These are phyloP conservation scores for Phytophthora foliorum DNA, from an alignment of 352 stramenopile genomes.

Conservation along the genomic window DNA sequence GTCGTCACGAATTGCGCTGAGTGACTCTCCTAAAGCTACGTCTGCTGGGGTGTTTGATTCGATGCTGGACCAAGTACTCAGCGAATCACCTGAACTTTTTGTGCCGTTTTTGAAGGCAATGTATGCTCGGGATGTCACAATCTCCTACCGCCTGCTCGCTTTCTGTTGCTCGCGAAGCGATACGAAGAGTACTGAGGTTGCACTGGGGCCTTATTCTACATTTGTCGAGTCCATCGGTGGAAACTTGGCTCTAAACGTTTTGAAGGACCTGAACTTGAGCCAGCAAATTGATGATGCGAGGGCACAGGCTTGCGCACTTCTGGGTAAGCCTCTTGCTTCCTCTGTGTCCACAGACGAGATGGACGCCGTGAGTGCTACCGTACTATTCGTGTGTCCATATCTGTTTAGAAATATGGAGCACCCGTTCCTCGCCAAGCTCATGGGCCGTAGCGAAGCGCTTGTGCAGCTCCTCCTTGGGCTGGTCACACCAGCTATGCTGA, in stretches of 20 bases:
- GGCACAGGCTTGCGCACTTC: conserved; percentile 63
- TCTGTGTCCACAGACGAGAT: conserved; percentile 60
- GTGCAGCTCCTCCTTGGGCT: conserved; percentile 74
- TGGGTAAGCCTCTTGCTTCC: conserved; percentile 47
- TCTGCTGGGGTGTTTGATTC: conserved; percentile 78
- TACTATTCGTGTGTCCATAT: conserved; percentile 71
- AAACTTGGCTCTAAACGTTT: conserved; percentile 55
- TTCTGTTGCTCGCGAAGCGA: conserved; percentile 77
- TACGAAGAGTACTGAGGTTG: conserved; percentile 61
- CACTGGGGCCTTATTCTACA: conserved; percentile 68
- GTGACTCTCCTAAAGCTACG: conserved; percentile 66
- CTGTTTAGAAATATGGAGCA: conserved; percentile 78
- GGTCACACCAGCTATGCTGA: conserved; percentile 70
- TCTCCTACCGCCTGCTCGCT: conserved; percentile 77
- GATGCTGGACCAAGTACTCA: conserved; percentile 85
- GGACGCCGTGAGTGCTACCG: conserved; percentile 66
- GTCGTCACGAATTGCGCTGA: conserved; percentile 78
- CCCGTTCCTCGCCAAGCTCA: conserved; percentile 65
- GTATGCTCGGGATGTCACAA: conserved; percentile 75
- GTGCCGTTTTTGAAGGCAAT: conserved; percentile 87
- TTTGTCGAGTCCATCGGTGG: conserved; percentile 69
- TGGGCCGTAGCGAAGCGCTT: conserved; percentile 69
- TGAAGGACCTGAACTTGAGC: conserved; percentile 78
- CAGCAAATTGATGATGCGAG: conserved; percentile 86
- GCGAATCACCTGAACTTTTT: conserved; percentile 71